Conservation (phyloP, 208 protist genomes). For the Leishmania martiniquensis region DNA sequence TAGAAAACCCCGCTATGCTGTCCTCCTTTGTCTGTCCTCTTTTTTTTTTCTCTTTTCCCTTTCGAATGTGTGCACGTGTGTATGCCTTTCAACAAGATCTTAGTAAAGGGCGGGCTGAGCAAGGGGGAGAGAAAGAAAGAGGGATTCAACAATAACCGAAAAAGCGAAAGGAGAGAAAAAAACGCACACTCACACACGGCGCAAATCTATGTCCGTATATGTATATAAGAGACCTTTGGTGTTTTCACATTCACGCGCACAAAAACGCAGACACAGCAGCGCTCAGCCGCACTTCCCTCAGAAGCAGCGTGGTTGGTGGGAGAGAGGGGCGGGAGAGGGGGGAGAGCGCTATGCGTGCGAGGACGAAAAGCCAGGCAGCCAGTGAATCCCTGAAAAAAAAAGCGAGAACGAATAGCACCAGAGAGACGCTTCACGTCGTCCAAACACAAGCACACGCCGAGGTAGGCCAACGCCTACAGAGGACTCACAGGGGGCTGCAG, state of each 20-base stretch:
- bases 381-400: neutral
- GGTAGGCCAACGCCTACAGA: neutral
- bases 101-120: too few relatives aligned
- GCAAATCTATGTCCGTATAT: neutral
- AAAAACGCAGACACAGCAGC: neutral
- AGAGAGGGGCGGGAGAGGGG: neutral
- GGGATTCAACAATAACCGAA: neutral
- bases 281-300: neutral
- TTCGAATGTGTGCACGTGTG: too few relatives aligned
- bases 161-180: neutral
- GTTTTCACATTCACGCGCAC: neutral
- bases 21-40: too few relatives aligned
- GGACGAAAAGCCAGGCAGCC: neutral
- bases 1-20: too few relatives aligned
- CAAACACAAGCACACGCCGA: neutral
- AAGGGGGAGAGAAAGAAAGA: neutral
- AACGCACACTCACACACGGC: neutral
- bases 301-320: neutral
- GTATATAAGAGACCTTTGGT: neutral
- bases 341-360: too few relatives aligned
- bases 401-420: neutral
- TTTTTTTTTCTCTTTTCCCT: too few relatives aligned
- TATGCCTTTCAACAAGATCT: too few relatives aligned
- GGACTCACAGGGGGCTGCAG: neutral
- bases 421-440: neutral